Percentiles rank a stretch among this genome's conserved stretches.
Conservation (phyloP, 352 stramenopile genomes). For the Globisporangium paroecandrum region DNA sequence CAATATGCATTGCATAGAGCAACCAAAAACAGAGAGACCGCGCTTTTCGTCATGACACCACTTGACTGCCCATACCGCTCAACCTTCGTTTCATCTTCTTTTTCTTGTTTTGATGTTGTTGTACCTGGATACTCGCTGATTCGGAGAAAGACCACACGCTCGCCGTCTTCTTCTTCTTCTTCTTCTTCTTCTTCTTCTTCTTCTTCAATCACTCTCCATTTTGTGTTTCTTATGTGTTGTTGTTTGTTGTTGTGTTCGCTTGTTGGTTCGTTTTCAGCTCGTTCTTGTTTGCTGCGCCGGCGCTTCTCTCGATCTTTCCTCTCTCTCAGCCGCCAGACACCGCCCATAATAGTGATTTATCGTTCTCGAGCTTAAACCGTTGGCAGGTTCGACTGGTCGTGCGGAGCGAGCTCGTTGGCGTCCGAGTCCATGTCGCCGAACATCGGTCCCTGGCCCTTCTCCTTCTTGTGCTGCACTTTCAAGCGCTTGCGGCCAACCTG, state of each 20-base stretch:
- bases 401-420: constrained; percentile 36
- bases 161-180: neutral
- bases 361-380: constrained; percentile 35
- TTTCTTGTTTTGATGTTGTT: constrained; percentile 10
- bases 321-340: neutral
- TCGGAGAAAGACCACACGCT: neutral
- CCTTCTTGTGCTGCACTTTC: constrained; percentile 95
- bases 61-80: constrained; percentile 11
- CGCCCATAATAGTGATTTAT: constrained; percentile 12
- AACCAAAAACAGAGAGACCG: constrained; percentile 16
- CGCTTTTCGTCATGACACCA: constrained; percentile 9
- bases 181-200: neutral
- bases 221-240: constrained; percentile 8
- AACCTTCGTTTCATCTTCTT: constrained; percentile 7
- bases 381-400: constrained; percentile 25
- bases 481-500: constrained; percentile 95
- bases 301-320: neutral
- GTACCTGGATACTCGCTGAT: constrained; percentile 3
- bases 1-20: constrained; percentile 18
- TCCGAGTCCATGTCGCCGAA: constrained; percentile 72
- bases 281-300: constrained; percentile 8
- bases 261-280: constrained; percentile 1
- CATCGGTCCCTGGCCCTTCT: constrained; percentile 71
- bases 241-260: constrained; percentile 5
- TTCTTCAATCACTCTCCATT: neutral